phyloP scores from a whole-genome alignment of 2,329 filamentous ascomycete species.

The Knoxdaviesia proteae region DNA sequence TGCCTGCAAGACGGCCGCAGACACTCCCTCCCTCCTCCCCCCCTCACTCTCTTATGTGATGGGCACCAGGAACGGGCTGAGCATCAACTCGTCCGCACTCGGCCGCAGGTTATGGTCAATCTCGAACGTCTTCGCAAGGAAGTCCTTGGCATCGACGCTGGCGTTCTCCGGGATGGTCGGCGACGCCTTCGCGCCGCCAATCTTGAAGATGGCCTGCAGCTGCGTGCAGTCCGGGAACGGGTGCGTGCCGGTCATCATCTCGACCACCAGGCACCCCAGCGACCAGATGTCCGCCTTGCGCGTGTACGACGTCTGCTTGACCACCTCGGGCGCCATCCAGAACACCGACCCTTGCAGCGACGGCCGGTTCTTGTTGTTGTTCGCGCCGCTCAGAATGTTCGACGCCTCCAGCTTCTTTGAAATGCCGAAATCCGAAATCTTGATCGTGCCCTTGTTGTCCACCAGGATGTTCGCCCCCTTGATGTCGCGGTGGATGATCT shows the following conservation, averaged over 20 bases:
- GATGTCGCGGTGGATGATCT: slow-evolving; percentile 97
- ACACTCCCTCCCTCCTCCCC: not conserved
- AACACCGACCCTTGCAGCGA: slow-evolving; percentile 95
- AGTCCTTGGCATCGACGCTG: slow-evolving; percentile 63
- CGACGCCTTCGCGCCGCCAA: slow-evolving; percentile 68
- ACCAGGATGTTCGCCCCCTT: slow-evolving; percentile 98
- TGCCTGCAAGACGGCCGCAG: not conserved
- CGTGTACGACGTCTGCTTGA: slow-evolving; percentile 93
- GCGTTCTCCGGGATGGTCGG: slow-evolving; percentile 77
- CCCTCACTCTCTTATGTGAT: slow-evolving; percentile 27
- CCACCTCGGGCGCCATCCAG: slow-evolving; percentile 99
- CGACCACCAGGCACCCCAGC: slow-evolving; percentile 84
- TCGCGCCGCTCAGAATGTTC: slow-evolving; percentile 52
- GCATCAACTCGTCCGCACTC: slow-evolving; percentile 74
- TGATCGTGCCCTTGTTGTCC: slow-evolving; percentile 96
- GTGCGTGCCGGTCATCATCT: slow-evolving; percentile 97
- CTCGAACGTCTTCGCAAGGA: slow-evolving; percentile 80
- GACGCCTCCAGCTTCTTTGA: slow-evolving; percentile 92
- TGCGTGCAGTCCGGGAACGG: slow-evolving; percentile 96
- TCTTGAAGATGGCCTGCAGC: slow-evolving; percentile 96
- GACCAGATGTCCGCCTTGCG: slow-evolving; percentile 99
- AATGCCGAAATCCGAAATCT: slow-evolving; percentile 98
- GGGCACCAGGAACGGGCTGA: slow-evolving; percentile 61
- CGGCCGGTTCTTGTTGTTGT: slow-evolving; percentile 45
- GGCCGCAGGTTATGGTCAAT: slow-evolving; percentile 85